A percentile compares a stretch with the other conserved stretches of the same genome.
Conservation (phyloP, 305 asterid genomes). For the Solanum hybrid region DNA sequence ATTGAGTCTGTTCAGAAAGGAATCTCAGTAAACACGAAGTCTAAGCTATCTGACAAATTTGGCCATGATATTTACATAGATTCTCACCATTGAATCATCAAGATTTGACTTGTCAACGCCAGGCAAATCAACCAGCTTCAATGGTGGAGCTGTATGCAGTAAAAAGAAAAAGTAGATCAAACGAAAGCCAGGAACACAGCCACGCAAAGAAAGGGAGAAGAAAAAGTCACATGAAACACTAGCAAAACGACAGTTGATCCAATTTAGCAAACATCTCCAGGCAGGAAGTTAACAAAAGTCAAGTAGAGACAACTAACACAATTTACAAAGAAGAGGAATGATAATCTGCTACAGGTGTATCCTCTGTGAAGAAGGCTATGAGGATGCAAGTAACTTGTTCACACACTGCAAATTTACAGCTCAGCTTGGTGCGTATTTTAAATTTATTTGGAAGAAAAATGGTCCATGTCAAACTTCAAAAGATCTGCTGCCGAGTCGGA, state of each 20-base stretch:
- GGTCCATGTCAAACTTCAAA: neutral
- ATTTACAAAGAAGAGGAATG: neutral
- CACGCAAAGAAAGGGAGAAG: neutral
- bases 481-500: neutral
- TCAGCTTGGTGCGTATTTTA: neutral
- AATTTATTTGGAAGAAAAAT: neutral
- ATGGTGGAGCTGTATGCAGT: constrained; percentile 61
- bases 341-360: neutral
- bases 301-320: neutral
- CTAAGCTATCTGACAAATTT: neutral
- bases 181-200: neutral
- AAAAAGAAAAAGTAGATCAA: constrained; percentile 12
- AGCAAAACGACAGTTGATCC: neutral
- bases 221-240: neutral
- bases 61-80: constrained; percentile 2
- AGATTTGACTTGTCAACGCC: constrained; percentile 80
- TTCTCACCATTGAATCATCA: constrained; percentile 77
- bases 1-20: constrained; percentile 50
- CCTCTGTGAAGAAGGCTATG: neutral
- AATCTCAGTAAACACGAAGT: neutral
- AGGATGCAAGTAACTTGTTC: neutral
- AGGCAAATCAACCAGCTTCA: constrained; percentile 83
- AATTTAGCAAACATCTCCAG: neutral
- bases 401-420: neutral
- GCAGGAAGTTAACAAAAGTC: neutral